phyloP scores from a whole-genome alignment of 768 basidiomycete species.

The Pleurotus eryngii region DNA sequence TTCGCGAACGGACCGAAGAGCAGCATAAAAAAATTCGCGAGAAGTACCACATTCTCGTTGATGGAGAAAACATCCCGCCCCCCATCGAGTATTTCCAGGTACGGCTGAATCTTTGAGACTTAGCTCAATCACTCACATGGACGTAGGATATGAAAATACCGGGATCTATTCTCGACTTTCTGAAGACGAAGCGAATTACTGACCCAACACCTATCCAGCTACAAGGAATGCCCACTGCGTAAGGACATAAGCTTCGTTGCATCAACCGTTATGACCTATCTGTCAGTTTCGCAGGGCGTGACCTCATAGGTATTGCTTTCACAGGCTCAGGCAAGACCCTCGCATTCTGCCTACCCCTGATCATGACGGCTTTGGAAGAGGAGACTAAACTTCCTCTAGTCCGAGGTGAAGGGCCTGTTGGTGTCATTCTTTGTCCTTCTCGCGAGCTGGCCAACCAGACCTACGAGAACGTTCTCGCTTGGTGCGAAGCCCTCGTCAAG shows the following conservation, averaged over 20 bases:
- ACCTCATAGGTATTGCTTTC: constrained; percentile 98
- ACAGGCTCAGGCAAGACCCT: constrained; percentile 99
- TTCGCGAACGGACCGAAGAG: constrained; percentile 66
- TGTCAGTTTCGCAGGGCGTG: constrained; percentile 85
- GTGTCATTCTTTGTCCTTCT: constrained; percentile 93
- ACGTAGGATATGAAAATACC: constrained; percentile 98
- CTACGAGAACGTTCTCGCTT: constrained; percentile 87
- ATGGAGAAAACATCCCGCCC: constrained; percentile 90
- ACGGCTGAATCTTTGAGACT: constrained; percentile 11
- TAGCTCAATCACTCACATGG: constrained; percentile 6
- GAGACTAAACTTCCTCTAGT: constrained; percentile 87
- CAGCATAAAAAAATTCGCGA: constrained; percentile 77
- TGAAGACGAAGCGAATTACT: constrained; percentile 82
- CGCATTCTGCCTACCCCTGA: constrained; percentile 96
- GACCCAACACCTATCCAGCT: constrained; percentile 94
- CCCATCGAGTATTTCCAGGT: constrained; percentile 89
- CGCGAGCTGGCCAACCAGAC: constrained; percentile 97
- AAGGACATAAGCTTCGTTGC: constrained; percentile 24
- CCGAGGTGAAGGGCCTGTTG: constrained; percentile 96
- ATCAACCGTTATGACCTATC: constrained; percentile 17
- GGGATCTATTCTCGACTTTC: constrained; percentile 72
- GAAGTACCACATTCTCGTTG: constrained; percentile 92
- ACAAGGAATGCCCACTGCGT: constrained; percentile 96
- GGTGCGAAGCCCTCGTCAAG: constrained; percentile 80
- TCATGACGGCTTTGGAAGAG: constrained; percentile 95